phyloP scores from a whole-genome alignment of 495 filamentous ascomycete species.

The Penicillium samsonianum region DNA sequence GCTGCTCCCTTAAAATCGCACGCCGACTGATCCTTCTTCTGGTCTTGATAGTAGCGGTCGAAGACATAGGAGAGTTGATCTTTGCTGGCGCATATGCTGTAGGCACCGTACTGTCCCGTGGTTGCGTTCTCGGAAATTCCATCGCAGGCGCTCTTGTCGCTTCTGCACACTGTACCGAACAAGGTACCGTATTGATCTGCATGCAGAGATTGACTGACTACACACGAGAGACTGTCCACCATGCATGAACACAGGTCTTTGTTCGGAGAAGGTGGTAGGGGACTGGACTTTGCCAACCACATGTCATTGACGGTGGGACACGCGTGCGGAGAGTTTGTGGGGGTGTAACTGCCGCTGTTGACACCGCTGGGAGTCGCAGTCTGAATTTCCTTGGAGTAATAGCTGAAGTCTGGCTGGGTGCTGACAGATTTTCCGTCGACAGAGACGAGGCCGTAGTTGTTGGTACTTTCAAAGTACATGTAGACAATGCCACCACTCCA shows the following conservation, averaged over 20 bases:
- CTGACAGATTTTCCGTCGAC: constrained; percentile 55
- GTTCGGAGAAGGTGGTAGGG: constrained; percentile 82
- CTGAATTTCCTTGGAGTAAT: constrained; percentile 68
- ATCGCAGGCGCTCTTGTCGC: constrained; percentile 54
- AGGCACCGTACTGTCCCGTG: constrained; percentile 78
- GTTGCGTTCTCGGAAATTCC: constrained; percentile 72
- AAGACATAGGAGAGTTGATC: constrained; percentile 80
- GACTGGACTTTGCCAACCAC: constrained; percentile 66
- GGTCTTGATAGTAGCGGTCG: constrained; percentile 70
- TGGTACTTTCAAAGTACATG: constrained; percentile 90
- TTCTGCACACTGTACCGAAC: constrained; percentile 75
- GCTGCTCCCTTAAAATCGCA: constrained; percentile 80
- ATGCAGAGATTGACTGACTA: constrained; percentile 51
- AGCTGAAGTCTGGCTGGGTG: constrained; percentile 68
- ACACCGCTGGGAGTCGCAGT: constrained; percentile 63
- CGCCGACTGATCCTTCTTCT: constrained; percentile 50
- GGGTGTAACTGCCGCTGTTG: constrained; percentile 63
- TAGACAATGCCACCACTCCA: constrained; percentile 94
- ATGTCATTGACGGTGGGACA: constrained; percentile 64
- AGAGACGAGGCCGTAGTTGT: constrained; percentile 81
- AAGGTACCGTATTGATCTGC: constrained; percentile 59
- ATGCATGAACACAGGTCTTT: constrained; percentile 80
- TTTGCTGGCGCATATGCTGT: constrained; percentile 75
- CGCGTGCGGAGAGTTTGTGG: constrained; percentile 66
- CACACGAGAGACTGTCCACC: constrained; percentile 66